Base-by-base conservation (phyloP, 163 green algal species). In the Scenedesmus sp. region DNA sequence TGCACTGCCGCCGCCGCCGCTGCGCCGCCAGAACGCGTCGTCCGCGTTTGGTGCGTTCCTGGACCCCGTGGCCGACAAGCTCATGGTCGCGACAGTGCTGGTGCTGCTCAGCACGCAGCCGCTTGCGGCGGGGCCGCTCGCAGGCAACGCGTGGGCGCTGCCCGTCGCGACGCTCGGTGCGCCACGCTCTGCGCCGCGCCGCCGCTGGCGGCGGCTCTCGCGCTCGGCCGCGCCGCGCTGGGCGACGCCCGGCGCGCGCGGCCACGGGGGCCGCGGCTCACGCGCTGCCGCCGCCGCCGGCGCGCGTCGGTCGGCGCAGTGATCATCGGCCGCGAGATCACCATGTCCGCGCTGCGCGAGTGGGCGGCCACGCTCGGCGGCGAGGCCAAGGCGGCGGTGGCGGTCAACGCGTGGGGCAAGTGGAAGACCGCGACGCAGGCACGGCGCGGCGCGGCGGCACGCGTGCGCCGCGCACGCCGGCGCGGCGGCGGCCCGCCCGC, bases 51-150 rank as follows among this genome's bases (percentile, higher is more conserved):
- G 96, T 2, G 96, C 96, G 1, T 99, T 99, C 69, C 85, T 99
- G 24, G 96, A 99, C 84, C 96, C 96, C 2, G 96, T 99, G 33
- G 96, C 96, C 2, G 96, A 99, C 87, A 99, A 99, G 89, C 87
- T 99, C 18, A 98, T 98, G 94, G 94, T 98, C 15, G 86, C 90
- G 15, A 89, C 94, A 18, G 84, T 91, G 22, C 87, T 99, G 29
- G 81, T 98, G 20, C 85, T 99, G 69, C 80, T 98, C 20, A 87
- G 86, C 75, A 93, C 89, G 5, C 78, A 83, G 63, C 91, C 92
- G 5, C 57, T 96, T 5, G 42, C 88, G 22, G 63, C 77, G 39
- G 83, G 89, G 20, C 81, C 81, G 2, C 81, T 92, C 33, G 82
- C 89, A 18, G 89, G 89, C 18, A 94, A 94, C 63, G 54, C 82